Conservation (phyloP, 495 filamentous ascomycete genomes). For the Bacidia gigantensis region DNA sequence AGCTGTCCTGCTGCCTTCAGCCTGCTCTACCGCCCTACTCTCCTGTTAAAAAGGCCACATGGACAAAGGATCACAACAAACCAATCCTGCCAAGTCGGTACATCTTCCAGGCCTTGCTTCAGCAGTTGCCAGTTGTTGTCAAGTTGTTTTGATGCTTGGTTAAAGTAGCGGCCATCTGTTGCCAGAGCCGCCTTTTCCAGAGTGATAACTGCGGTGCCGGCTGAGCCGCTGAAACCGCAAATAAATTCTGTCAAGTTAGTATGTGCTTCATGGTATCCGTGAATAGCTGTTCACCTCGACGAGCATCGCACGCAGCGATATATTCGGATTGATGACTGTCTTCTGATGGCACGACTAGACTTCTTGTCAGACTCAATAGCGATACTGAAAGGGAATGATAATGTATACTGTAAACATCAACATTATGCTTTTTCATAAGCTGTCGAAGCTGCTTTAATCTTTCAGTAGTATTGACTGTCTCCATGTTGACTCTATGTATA, state of each 20-base stretch:
- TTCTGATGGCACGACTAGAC: constrained; percentile 83
- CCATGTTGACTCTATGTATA: constrained; percentile 46
- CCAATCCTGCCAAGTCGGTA: constrained; percentile 98
- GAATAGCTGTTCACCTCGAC: constrained; percentile 49
- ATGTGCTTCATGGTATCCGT: constrained; percentile 5
- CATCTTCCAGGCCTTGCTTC: constrained; percentile 85
- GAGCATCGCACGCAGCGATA: constrained; percentile 83
- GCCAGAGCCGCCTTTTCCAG: constrained; percentile 76
- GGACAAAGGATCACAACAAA: constrained; percentile 20
- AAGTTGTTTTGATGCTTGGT: constrained; percentile 86
- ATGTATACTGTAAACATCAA: constrained; percentile 95
- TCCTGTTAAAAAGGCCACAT: constrained; percentile 15
- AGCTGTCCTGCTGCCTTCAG: constrained; percentile 71
- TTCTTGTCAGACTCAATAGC: no score
- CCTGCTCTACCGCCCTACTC: constrained; percentile 59
- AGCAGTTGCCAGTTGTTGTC: constrained; percentile 84
- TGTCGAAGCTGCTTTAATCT: constrained; percentile 64
- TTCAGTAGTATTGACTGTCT: constrained; percentile 64
- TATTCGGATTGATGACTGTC: constrained; percentile 98
- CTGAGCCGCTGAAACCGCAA: constrained; percentile 89
- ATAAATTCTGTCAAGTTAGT: constrained; percentile 50
- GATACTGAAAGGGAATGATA: no score
- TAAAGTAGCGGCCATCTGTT: constrained; percentile 97
- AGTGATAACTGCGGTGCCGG: constrained; percentile 83
- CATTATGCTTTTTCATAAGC: constrained; percentile 74